These are phyloP conservation scores for Limonium bicolor DNA, from an alignment of 148 eudicot genomes.

Conservation along the genomic window DNA sequence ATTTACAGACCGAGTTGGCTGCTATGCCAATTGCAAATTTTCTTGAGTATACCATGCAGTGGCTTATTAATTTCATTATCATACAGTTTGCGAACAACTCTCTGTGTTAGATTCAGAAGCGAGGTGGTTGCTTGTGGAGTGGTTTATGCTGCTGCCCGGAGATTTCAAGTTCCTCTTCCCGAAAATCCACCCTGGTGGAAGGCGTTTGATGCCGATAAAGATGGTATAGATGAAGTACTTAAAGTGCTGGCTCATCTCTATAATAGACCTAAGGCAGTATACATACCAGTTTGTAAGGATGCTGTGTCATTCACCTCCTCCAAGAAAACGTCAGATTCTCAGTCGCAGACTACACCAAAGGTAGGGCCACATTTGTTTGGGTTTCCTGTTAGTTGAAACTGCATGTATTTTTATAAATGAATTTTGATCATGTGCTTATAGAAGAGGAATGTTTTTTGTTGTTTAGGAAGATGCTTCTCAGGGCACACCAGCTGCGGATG, in stretches of 20 bases:
- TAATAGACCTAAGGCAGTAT: conserved; percentile 72
- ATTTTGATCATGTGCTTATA: too few species aligned
- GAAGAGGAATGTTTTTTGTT: too few species aligned
- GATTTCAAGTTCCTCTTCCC: conserved; percentile 73
- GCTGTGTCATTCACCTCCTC: conserved; percentile 51
- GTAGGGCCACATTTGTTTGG: too few species aligned
- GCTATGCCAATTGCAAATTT: too few species aligned
- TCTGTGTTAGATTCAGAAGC: conserved; percentile 84
- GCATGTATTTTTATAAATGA: too few species aligned
- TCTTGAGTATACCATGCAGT: too few species aligned
- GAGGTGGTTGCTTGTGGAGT: conserved; percentile 96
- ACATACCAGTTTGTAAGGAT: conserved; percentile 76
- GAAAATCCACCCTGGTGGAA: conserved; percentile 97
- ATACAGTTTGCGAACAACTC: conserved; percentile 74
- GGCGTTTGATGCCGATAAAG: conserved; percentile 82
- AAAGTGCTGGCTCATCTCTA: conserved; percentile 69
- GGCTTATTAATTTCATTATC: too few species aligned
- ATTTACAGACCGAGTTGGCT: too few species aligned
- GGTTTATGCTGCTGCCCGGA: conserved; percentile 88
- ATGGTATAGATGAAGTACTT: conserved; percentile 78
- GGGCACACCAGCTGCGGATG: conserved; percentile 28
- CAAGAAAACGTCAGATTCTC: conserved; percentile 56
- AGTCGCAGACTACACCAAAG: conserved; percentile 32
- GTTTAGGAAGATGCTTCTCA: conserved; percentile 38
- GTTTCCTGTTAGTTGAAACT: too few species aligned